Conservation (phyloP, 2,329 filamentous ascomycete species). For the Trichoderma sp. region DNA sequence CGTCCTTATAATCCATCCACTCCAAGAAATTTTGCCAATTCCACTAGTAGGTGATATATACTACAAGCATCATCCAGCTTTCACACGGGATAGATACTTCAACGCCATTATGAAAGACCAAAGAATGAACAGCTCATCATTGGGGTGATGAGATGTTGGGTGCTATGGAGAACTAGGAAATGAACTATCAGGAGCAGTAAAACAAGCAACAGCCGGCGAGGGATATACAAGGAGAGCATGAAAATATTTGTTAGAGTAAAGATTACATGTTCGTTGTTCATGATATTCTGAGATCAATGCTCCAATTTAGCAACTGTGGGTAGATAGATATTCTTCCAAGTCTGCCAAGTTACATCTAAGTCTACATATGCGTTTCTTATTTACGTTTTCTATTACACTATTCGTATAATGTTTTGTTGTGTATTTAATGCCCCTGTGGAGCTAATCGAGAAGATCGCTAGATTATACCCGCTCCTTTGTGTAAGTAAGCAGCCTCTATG, state of each 20-base stretch:
- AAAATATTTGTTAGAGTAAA: background rate
- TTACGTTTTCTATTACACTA: background rate
- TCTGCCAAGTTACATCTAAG: background rate
- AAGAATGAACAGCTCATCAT: background rate
- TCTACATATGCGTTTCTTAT: background rate
- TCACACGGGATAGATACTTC: background rate
- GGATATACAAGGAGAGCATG: background rate
- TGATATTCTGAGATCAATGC: too few relatives aligned
- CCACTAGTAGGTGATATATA: background rate
- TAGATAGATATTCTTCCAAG: background rate
- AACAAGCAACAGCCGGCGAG: background rate
- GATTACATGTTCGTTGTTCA: too few relatives aligned
- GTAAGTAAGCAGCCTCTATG: background rate
- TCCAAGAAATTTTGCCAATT: background rate
- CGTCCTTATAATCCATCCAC: background rate
- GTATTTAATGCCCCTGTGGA: too few relatives aligned
- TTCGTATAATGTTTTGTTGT: too few relatives aligned
- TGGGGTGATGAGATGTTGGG: background rate
- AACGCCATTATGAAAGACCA: background rate
- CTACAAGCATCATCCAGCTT: background rate
- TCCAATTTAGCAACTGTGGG: background rate
- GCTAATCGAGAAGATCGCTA: background rate
- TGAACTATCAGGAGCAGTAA: background rate
- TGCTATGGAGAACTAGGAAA: background rate
- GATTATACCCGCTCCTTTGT: background rate